Evolutionary conservation across 2,329 filamentous ascomycete species (phyloP), one percentile per base, ranked within the genome.

Genomic region (Aspergillus spinulosporus): DNA sequence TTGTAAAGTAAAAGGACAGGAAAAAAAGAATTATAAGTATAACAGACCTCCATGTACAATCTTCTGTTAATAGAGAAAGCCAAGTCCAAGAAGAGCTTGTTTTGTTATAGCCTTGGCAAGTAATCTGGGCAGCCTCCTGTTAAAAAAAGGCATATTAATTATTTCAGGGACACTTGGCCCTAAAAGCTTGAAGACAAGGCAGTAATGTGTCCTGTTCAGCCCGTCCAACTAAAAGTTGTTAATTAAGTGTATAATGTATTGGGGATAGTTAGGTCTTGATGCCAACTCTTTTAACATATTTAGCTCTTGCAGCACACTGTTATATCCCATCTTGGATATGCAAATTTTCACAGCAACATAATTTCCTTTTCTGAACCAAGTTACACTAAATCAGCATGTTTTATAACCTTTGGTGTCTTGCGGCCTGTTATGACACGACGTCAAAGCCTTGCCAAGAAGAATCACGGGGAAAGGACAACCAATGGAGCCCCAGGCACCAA

Each of bases 161-260:
- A 11, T 42, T 4, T 42, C 39, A 5, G 39, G 39, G 39, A 42
- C 9, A 12, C 15, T 42, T 7, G 75, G 69, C 1, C 74, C 75
- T 29, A 78, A 52, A n/a, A 75, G 63, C 42, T 78, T 71, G 45
- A 74, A 69, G 4, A 80, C 72, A 0, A 80, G 62, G 60, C 77
- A 81, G n/a, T 68, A 59, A 59, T 81, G 78, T 2, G 32, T 66
- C 8, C 78, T 76, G 63, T 81, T 81, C 5, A 76, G 76, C 7
- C 78, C 76, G 1, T 61, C 42, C 44, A 75, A 49, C 5, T 71
- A 37, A 37, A 80, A 80, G 14, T 66, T 26, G 58, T 77, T 71
- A 26, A 74, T 56, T 21, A 78, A 43, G 21, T 58, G 65, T 39
- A 76, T 69, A 8, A 77, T 37, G 65, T 78, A 61, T 36, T 57